Base-by-base conservation (phyloP, 1,284 basidiomycete genomes). In the Irpex sp. region DNA sequence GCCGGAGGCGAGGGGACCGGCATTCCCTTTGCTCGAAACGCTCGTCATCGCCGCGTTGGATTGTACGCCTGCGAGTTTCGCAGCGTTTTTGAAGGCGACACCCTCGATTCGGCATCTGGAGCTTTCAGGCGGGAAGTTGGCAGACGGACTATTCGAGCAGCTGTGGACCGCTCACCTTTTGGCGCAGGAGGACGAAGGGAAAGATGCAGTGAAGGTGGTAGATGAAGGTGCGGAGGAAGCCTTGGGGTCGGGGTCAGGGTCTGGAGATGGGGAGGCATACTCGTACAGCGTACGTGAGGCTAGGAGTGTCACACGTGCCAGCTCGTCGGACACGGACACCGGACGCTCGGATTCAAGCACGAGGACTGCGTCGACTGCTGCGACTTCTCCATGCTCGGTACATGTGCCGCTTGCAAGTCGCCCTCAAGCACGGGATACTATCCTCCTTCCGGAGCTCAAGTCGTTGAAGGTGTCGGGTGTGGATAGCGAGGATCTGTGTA, bases 11-110 rank as follows among this genome's bases (percentile, higher is more conserved):
- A 60, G 60, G 51, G 57, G 68, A 31, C 65, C 67, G 35, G 67
- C 69, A 60, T 68, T 80, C 73, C 68, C 74, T 71, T 50, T 68
- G 17, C 75, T 84, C 50, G 75, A 81, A 57, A 71, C 71, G 3
- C 77, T 86, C 21, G 72, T 75, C 39, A 73, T 87, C 46, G 73
- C 74, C 5, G 79, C 81, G 9, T 74, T 87, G 13, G 76, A 79
- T 49, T 85, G 83, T 69, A 73, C 61, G 64, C 61, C 67, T 21
- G 67, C 61, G 37, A 75, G 70, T 59, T 83, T 80, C 76, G 71
- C 69, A 33, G 61, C 66, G 21, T 72, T 86, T 35, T 70, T 86
- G 8, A 68, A 67, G 58, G 67, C 74, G 6, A 65, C 79, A 17
- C 66, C 67, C 4, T 71, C 68, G 15, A 68, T 86, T 19, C 73